Evolutionary conservation across 2,329 filamentous ascomycete species (phyloP).

Genomic region (Claviceps sp.): DNA sequence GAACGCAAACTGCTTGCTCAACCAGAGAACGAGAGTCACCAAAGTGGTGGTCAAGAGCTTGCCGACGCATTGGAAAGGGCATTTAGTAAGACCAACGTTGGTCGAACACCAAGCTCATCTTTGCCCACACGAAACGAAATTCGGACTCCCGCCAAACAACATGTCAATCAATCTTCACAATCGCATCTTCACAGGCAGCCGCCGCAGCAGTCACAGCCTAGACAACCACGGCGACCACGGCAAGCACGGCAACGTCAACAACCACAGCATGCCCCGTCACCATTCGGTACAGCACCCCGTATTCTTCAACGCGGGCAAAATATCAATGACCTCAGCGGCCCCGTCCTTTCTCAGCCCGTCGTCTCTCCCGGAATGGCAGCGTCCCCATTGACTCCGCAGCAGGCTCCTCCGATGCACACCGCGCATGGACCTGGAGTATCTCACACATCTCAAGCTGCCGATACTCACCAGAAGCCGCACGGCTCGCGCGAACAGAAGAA

Average conservation of each 20-base stretch:
- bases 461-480: slow-evolving; percentile 10
- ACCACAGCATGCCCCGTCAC: not conserved
- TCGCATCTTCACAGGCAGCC: not conserved
- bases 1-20: not conserved
- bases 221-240: not conserved
- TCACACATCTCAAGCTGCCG: not conserved
- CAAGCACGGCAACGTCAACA: not conserved
- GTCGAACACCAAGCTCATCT: slow-evolving; percentile 7
- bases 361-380: slow-evolving; percentile 12
- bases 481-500: slow-evolving; percentile 20
- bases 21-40: not conserved
- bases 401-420: slow-evolving; percentile 4
- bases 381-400: slow-evolving; percentile 10
- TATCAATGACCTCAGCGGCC: slow-evolving; percentile 10
- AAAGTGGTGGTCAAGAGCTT: not conserved
- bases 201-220: not conserved
- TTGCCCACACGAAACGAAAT: slow-evolving; percentile 4
- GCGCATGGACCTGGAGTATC: not conserved
- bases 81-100: slow-evolving; percentile 9
- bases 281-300: slow-evolving; percentile 14
- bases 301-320: slow-evolving; percentile 23
- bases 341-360: not conserved
- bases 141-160: not conserved
- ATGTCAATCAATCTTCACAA: slow-evolving; percentile 9
- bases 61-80: slow-evolving; percentile 10